phyloP scores from a whole-genome alignment of 495 filamentous ascomycete species.

The Trypethelium eluteriae region DNA sequence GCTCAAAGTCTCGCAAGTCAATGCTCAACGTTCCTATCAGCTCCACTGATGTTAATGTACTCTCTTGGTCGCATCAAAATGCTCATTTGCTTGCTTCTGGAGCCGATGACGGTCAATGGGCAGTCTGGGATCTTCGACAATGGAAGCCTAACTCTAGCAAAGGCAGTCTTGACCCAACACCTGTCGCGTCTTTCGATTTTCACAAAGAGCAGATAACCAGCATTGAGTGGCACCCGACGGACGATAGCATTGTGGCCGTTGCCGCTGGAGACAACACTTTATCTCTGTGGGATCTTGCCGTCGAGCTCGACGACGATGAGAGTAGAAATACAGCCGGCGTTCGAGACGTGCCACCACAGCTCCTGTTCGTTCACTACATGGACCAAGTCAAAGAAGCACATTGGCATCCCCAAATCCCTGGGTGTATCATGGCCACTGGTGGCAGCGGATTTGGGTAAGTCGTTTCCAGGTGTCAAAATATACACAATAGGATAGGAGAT shows the following conservation, averaged over 20 bases:
- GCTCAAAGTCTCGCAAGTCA: slow-evolving; percentile 76
- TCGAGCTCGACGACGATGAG: slow-evolving; percentile 95
- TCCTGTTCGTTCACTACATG: slow-evolving; percentile 95
- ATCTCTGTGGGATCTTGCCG: slow-evolving; percentile 92
- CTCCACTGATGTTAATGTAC: slow-evolving; percentile 83
- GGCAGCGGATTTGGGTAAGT: slow-evolving; percentile 69
- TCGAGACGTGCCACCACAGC: slow-evolving; percentile 82
- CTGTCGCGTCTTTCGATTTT: slow-evolving; percentile 84
- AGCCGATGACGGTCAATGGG: slow-evolving; percentile 90
- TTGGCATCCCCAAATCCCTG: slow-evolving; percentile 95
- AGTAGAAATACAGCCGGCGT: slow-evolving; percentile 79
- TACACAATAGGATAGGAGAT: neutral
- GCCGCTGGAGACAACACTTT: slow-evolving; percentile 89
- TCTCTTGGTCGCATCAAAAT: slow-evolving; percentile 84
- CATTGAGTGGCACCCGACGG: slow-evolving; percentile 94
- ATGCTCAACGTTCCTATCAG: slow-evolving; percentile 80
- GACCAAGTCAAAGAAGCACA: slow-evolving; percentile 89
- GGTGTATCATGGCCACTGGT: slow-evolving; percentile 83
- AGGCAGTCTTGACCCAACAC: slow-evolving; percentile 49
- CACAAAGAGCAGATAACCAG: slow-evolving; percentile 94
- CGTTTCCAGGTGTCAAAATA: slow-evolving; percentile 11
- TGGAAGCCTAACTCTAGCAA: slow-evolving; percentile 66
- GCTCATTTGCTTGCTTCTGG: slow-evolving; percentile 85
- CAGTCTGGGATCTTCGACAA: slow-evolving; percentile 89
- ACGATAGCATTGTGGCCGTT: slow-evolving; percentile 89